Percentiles rank a stretch among this genome's conserved stretches.
Evolutionary conservation across 257 asterid genomes (phyloP).

Genomic region (Scutellaria baicalensis): DNA sequence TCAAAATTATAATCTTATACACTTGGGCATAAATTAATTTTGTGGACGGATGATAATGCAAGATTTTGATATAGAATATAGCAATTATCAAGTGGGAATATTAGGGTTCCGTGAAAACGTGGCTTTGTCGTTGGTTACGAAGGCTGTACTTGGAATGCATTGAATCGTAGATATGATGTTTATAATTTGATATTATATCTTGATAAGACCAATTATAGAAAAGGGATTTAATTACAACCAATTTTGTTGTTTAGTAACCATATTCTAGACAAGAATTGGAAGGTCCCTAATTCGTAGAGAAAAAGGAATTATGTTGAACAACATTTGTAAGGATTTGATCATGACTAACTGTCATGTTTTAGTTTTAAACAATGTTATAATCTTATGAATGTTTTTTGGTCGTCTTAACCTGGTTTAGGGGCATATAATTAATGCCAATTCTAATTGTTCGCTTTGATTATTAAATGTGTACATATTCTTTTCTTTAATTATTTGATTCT

Average conservation of each 20-base stretch:
- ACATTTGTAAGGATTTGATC: constrained; percentile 6
- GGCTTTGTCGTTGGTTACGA: constrained; percentile 27
- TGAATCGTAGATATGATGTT: not conserved
- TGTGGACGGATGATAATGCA: not conserved
- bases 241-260: not conserved
- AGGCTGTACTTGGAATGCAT: constrained; percentile 17
- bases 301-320: not conserved
- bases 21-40: not conserved
- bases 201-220: constrained; percentile 2
- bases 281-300: not conserved
- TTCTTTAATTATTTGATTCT: too few relatives aligned
- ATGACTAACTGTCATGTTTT: constrained; percentile 24
- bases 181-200: not conserved
- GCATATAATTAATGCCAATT: not conserved
- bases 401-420: too few relatives aligned
- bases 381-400: not conserved
- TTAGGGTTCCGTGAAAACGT: constrained; percentile 15
- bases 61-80: not conserved
- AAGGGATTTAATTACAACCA: not conserved
- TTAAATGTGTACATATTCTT: not conserved
- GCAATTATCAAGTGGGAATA: not conserved
- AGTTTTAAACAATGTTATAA: not conserved
- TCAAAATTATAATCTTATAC: not conserved
- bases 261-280: not conserved
- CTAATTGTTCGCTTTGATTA: not conserved